Evolutionary conservation across 2,329 filamentous ascomycete genomes (phyloP), one percentile per base, ranked within the genome.

Genomic region (Colletotrichum phormii): DNA sequence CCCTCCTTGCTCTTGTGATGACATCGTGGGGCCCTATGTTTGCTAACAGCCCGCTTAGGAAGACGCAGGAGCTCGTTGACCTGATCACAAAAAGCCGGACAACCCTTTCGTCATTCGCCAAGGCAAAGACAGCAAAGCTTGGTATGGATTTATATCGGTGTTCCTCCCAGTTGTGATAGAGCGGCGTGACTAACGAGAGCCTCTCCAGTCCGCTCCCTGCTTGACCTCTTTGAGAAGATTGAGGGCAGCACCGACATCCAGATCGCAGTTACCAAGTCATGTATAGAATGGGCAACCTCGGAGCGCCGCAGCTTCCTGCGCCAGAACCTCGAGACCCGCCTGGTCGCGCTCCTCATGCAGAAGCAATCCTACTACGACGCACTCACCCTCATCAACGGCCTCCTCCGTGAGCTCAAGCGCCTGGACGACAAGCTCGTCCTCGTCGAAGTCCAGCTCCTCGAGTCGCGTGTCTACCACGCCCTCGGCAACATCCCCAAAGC

Each of bases 301-400:
- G 95, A 98, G 87, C 94, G 95, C 78, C 93, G 97, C 81, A 94
- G 95, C 73, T 99, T 99, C 89, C 91, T 99, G 78, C 95, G 97
- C 77, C 97, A 99, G 87, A 98, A 97, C 84, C 94, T 99, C 81
- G 71, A 99, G 88, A 97, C 96, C 71, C 94, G 97, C 75, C 92
- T 99, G 71, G 97, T 99, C 67, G 89, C 91, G 65, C 92, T 99
- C 74, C 95, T 98, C 87, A 98, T 99, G 93, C 92, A 94, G 80
- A 98, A 98, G 87, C 94, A 98, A 83, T 93, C 95, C 70, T 98
- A 98, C 87, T 98, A 98, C 83, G 97, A 99, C 77, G 94, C 97
- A 74, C 92, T 99, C 77, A 96, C 94, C 31, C 92, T 99, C 80
- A 98, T 98, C 90, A 98, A 98, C 86, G 92, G 93, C 78, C 92